Evolutionary conservation across 352 stramenopile species (phyloP).

Genomic region (Pythium dissotocum): DNA sequence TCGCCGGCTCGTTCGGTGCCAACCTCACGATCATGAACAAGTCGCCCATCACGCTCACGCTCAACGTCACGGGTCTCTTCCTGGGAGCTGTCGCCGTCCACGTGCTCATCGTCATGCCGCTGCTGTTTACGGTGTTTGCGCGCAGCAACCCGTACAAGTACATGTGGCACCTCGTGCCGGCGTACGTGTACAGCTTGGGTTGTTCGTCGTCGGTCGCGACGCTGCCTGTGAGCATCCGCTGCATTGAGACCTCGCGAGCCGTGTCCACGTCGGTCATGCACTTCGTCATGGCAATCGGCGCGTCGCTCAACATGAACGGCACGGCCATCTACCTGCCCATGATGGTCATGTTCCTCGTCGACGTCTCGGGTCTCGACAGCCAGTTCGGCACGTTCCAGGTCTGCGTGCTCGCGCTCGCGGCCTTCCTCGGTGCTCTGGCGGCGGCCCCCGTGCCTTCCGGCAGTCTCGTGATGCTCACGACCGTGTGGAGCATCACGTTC

Average conservation of each 20-base stretch:
- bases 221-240: conserved; percentile 61
- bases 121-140: conserved; percentile 59
- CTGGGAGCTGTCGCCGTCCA: conserved; percentile 50
- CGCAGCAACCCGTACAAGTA: conserved; percentile 68
- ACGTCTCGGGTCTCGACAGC: conserved; percentile 43
- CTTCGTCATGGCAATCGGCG: conserved; percentile 72
- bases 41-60: conserved; percentile 43
- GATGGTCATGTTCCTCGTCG: conserved; percentile 72
- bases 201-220: conserved; percentile 76
- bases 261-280: conserved; percentile 65
- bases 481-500: conserved; percentile 73
- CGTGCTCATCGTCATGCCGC: conserved; percentile 61
- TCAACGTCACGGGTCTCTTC: conserved; percentile 50
- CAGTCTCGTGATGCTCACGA: conserved; percentile 63
- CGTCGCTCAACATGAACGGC: conserved; percentile 72
- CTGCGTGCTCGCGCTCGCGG: conserved; percentile 51
- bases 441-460: conserved; percentile 60
- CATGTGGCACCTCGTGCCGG: conserved; percentile 68
- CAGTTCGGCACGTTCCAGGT: conserved; percentile 41
- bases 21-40: conserved; percentile 42
- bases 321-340: conserved; percentile 77
- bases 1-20: conserved; percentile 60
- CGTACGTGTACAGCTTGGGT: conserved; percentile 72
- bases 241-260: conserved; percentile 55
- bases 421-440: conserved; percentile 61